These are phyloP conservation scores for Corymbia calophylla DNA, from an alignment of 441 rosid species.

Conservation along the genomic window DNA sequence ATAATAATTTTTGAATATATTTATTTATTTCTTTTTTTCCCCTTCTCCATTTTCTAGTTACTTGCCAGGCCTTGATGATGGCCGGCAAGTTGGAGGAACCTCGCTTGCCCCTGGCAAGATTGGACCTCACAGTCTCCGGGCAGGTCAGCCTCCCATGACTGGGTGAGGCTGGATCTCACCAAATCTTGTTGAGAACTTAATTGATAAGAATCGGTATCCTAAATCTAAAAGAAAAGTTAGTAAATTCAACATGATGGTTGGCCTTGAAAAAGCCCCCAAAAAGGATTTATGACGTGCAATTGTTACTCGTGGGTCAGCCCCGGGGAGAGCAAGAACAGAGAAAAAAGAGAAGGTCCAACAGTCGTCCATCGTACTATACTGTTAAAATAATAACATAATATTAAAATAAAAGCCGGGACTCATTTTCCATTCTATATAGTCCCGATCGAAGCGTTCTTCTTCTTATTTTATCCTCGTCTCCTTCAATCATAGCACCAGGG, in stretches of 20 bases:
- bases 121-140: too few species aligned
- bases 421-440: not conserved
- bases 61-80: too few species aligned
- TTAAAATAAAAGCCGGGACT: too few species aligned
- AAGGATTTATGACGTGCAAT: not conserved
- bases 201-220: not conserved
- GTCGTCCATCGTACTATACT: not conserved
- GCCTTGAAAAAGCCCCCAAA: not conserved
- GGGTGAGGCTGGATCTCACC: not conserved
- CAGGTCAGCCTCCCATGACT: not conserved
- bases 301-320: not conserved
- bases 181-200: not conserved
- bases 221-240: not conserved
- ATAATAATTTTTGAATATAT: too few species aligned
- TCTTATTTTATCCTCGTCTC: not conserved
- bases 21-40: too few species aligned
- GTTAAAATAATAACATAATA: not conserved
- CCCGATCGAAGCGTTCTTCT: accelerated
- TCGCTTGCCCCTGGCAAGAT: too few species aligned
- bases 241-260: too few species aligned
- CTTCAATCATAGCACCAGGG: not conserved
- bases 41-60: not conserved
- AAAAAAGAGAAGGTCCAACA: not conserved
- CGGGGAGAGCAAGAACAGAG: not conserved
- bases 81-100: too few species aligned